phyloP scores from a whole-genome alignment of 257 asterid genomes.

The Nicotiana paniculata region DNA sequence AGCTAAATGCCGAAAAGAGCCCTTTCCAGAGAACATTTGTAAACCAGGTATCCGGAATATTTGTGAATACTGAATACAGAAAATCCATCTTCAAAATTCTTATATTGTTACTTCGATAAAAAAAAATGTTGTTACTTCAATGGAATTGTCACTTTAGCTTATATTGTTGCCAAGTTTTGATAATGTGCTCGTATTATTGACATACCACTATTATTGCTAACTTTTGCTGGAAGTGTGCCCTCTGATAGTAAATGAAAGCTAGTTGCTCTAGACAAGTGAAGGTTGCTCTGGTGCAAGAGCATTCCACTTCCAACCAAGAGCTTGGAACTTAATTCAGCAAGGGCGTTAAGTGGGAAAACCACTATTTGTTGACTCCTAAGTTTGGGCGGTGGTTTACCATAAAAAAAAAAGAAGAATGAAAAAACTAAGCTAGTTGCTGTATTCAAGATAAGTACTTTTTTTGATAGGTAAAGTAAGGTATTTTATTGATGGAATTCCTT shows the following conservation, averaged over 20 bases:
- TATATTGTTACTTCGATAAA: not conserved
- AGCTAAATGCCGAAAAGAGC: constrained; percentile 82
- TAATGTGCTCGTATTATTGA: not conserved
- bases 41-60: constrained; percentile 57
- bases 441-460: not conserved
- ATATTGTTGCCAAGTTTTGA: not conserved
- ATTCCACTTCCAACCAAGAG: not conserved
- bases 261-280: not conserved
- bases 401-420: not conserved
- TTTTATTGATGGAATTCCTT: too few species aligned
- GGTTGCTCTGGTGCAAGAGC: not conserved
- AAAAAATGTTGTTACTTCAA: not conserved
- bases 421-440: not conserved
- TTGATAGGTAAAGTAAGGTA: too few species aligned
- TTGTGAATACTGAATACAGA: not conserved
- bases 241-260: not conserved
- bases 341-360: not conserved
- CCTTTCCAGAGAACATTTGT: constrained; percentile 86
- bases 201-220: not conserved
- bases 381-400: not conserved
- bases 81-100: not conserved
- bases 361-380: not conserved
- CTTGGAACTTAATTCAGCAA: not conserved
- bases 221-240: not conserved
- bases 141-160: not conserved